These are phyloP conservation scores for Andrographis paniculata DNA, from an alignment of 305 asterid genomes.

Conservation along the genomic window DNA sequence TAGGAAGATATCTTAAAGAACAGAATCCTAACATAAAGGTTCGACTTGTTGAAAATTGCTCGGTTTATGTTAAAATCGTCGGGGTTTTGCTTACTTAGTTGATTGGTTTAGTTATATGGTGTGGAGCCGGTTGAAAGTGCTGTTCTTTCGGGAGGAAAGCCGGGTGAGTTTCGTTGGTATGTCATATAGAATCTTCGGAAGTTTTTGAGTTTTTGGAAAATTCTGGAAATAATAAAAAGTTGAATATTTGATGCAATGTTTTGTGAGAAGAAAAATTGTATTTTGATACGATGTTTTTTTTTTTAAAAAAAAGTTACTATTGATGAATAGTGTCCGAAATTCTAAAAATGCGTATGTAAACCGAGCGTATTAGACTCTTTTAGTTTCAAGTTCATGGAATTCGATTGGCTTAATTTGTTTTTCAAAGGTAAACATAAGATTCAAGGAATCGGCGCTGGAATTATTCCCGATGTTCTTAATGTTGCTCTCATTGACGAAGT, in stretches of 20 bases:
- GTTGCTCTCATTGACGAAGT: constrained; percentile 72
- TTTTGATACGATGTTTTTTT: no score
- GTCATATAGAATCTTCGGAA: background rate
- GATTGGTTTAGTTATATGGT: constrained; percentile 50
- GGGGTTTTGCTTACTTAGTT: background rate
- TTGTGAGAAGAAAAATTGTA: no score
- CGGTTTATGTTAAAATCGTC: background rate
- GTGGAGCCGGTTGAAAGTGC: constrained; percentile 90
- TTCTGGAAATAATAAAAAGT: no score
- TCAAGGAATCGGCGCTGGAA: constrained; percentile 98
- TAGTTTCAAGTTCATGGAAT: no score
- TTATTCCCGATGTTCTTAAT: constrained; percentile 73
- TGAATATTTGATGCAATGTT: no score
- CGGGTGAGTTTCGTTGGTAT: constrained; percentile 47
- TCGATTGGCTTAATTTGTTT: no score
- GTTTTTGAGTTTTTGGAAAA: no score
- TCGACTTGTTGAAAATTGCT: constrained; percentile 5
- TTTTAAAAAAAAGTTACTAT: no score
- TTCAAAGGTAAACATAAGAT: constrained; percentile 77
- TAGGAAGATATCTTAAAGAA: constrained; percentile 81
- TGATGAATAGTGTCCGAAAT: no score
- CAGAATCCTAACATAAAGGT: constrained; percentile 80
- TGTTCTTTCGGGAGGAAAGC: constrained; percentile 85
- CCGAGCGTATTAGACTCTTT: no score
- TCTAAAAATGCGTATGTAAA: no score